These are phyloP conservation scores for Lolium rigidum DNA, from an alignment of 176 grass and related monocot genomes.

Conservation along the genomic window DNA sequence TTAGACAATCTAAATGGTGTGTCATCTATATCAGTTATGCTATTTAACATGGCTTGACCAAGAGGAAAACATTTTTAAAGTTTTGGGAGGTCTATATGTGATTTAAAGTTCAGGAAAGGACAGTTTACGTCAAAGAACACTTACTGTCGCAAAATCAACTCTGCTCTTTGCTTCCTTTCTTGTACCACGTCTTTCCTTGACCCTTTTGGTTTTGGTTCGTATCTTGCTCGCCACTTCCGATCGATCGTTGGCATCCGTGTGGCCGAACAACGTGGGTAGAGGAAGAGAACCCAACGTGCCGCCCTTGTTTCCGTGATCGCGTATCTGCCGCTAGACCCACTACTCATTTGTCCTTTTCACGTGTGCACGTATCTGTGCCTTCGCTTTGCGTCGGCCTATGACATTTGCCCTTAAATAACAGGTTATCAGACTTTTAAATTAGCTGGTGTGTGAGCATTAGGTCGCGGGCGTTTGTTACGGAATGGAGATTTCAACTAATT, in stretches of 20 bases:
- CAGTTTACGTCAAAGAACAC: no score
- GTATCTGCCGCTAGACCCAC: not conserved
- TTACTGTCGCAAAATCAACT: no score
- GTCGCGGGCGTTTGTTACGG: slow-evolving; percentile 44
- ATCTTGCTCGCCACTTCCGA: slow-evolving; percentile 13
- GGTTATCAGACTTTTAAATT: not conserved
- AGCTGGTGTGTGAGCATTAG: slow-evolving; percentile 50
- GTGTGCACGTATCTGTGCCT: not conserved
- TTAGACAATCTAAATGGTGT: no score
- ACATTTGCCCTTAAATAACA: not conserved
- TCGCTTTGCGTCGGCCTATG: slow-evolving; percentile 10
- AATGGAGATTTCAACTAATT: slow-evolving; percentile 57
- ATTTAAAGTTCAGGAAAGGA: no score
- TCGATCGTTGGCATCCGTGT: not conserved
- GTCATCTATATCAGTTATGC: no score
- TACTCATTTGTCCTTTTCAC: not conserved
- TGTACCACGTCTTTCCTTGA: not conserved
- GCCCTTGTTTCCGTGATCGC: not conserved
- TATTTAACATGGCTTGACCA: no score
- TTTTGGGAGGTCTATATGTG: no score
- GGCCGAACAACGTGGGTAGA: not conserved
- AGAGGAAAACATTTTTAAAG: no score
- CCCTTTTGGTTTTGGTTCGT: not conserved
- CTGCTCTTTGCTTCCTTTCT: no score
- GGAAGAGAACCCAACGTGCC: not conserved